Evolutionary conservation across 2,329 filamentous ascomycete species (phyloP).

Genomic region (Verticillium zaregamsianum): DNA sequence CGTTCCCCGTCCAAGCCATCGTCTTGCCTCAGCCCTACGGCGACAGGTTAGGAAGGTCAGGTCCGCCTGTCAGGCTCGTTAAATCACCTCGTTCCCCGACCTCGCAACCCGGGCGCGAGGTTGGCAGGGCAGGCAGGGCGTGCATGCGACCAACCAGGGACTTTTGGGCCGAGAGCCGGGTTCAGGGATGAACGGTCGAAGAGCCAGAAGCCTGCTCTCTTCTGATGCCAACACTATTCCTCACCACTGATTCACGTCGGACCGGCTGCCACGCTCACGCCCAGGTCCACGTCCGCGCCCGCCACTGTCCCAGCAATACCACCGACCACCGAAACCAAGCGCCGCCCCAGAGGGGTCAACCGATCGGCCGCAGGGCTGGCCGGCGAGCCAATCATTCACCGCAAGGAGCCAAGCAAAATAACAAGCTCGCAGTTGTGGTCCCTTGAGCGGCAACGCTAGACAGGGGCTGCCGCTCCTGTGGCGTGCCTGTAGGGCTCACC

Average conservation of each 20-base stretch:
- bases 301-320: neutral
- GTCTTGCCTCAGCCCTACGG: neutral
- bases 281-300: neutral
- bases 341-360: constrained; percentile 5
- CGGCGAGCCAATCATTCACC: constrained; percentile 19
- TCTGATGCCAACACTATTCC: neutral
- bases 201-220: neutral
- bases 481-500: constrained; percentile 27
- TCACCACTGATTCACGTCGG: neutral
- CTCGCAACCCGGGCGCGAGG: neutral
- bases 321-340: neutral
- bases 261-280: neutral
- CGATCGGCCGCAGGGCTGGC: constrained; percentile 14
- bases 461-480: constrained; percentile 17
- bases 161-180: neutral
- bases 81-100: neutral
- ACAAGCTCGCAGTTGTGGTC: constrained; percentile 18
- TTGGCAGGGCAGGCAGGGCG: neutral
- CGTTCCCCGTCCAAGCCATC: neutral
- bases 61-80: neutral
- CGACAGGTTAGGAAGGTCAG: neutral
- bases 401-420: constrained; percentile 18
- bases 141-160: neutral
- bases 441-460: constrained; percentile 6
- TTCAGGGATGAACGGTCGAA: neutral